Evolutionary conservation across 1,139 yeast species (phyloP).

Genomic region (Lizanozyma gosingica): DNA sequence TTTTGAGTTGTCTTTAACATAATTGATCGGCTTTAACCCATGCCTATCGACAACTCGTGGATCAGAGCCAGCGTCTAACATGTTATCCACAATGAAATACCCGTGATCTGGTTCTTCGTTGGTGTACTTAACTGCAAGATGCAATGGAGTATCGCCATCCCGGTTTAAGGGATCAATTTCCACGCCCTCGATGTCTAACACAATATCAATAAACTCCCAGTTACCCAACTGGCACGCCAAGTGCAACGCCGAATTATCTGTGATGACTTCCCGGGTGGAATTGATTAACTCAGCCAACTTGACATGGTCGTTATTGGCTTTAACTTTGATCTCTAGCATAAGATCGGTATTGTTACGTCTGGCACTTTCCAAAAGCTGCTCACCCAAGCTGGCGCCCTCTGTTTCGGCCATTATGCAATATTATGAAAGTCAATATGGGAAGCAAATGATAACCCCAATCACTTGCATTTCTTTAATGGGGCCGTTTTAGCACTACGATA

Average conservation of each 20-base stretch:
- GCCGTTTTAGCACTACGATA: no score
- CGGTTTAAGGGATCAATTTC: constrained; percentile 77
- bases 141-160: constrained; percentile 85
- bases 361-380: constrained; percentile 79
- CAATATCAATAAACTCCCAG: constrained; percentile 75
- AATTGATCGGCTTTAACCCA: constrained; percentile 70
- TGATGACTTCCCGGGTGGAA: constrained; percentile 56
- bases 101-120: constrained; percentile 82
- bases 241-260: constrained; percentile 80
- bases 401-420: constrained; percentile 22
- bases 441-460: no score
- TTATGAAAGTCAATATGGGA: no score
- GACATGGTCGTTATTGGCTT: constrained; percentile 33
- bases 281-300: constrained; percentile 53
- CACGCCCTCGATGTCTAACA: constrained; percentile 84
- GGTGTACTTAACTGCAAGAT: constrained; percentile 71
- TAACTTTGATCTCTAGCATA: constrained; percentile 45
- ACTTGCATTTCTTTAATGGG: no score
- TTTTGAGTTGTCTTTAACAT: constrained; percentile 43
- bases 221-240: constrained; percentile 75
- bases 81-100: constrained; percentile 63
- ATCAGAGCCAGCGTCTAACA: constrained; percentile 90
- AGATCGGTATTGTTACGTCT: constrained; percentile 84
- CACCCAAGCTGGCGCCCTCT: constrained; percentile 67
- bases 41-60: constrained; percentile 40